phyloP scores from a whole-genome alignment of 345 rosid species.

The Brassica cretica region DNA sequence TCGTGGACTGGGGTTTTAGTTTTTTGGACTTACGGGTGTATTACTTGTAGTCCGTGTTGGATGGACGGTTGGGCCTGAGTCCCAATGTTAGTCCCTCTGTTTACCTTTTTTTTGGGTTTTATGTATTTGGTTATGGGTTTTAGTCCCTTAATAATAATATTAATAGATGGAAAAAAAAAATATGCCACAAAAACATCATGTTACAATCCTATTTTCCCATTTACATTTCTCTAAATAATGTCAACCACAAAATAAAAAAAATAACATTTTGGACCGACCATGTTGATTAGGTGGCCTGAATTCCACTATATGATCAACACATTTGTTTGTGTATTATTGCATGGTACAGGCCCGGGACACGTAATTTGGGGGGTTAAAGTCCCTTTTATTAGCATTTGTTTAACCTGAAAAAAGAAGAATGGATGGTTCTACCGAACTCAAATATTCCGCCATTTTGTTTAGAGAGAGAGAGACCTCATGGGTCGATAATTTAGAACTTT shows the following conservation, averaged over 20 bases:
- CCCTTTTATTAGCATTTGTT: conserved; percentile 15
- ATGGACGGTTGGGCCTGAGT: too few relatives aligned
- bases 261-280: conserved; percentile 12
- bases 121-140: too few relatives aligned
- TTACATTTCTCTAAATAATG: not conserved
- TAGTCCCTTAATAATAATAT: too few relatives aligned
- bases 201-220: not conserved
- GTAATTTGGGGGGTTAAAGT: conserved; percentile 17
- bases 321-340: not conserved
- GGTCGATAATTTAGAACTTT: conserved; percentile 24
- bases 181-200: not conserved
- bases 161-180: too few relatives aligned
- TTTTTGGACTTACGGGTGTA: too few relatives aligned
- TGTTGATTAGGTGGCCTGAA: conserved; percentile 3
- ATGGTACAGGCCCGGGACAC: conserved; percentile 19
- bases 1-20: too few relatives aligned
- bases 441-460: not conserved
- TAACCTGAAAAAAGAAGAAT: conserved; percentile 17
- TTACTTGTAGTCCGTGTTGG: too few relatives aligned
- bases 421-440: conserved; percentile 26
- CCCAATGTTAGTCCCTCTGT: too few relatives aligned
- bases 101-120: too few relatives aligned
- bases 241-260: conserved; percentile 2
- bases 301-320: not conserved
- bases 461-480: conserved; percentile 10